A percentile compares a stretch with the other conserved stretches of the same genome.
phyloP scores from a whole-genome alignment of 176 grass and related monocot species.

The Eleusine coracana region DNA sequence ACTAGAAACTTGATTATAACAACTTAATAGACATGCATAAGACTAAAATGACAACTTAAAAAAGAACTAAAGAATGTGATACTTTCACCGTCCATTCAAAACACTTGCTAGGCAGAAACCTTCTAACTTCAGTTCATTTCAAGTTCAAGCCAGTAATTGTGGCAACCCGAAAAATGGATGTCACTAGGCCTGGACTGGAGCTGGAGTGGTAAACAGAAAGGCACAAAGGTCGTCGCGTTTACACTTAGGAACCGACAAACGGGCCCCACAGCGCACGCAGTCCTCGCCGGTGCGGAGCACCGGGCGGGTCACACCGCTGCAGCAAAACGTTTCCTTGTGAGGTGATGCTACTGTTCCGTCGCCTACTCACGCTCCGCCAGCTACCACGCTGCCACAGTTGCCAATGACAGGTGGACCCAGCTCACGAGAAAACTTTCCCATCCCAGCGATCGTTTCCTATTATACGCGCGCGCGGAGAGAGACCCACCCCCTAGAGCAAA shows the following conservation, averaged over 20 bases:
- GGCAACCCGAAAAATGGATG: too few species aligned
- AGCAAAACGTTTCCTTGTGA: background rate
- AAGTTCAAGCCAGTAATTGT: too few species aligned
- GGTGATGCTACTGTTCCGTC: background rate
- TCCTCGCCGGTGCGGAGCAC: too few species aligned
- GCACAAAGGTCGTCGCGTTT: background rate
- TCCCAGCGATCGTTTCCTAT: constrained; percentile 10
- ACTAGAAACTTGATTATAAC: background rate
- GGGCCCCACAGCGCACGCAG: background rate
- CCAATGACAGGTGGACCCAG: background rate
- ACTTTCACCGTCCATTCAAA: too few species aligned
- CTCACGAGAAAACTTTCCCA: background rate
- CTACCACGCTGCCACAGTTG: background rate
- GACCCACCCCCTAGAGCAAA: background rate
- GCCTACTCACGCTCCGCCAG: background rate
- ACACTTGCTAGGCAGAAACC: too few species aligned
- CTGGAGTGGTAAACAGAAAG: background rate
- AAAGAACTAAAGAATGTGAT: too few species aligned
- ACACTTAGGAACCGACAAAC: background rate
- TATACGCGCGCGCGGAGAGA: background rate
- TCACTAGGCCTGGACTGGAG: too few species aligned
- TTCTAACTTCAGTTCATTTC: too few species aligned
- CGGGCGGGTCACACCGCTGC: background rate
- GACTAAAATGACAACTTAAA: background rate
- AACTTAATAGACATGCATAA: background rate